Base-by-base conservation (phyloP, 129 eudicot genomes). In the Flaveria robusta region DNA sequence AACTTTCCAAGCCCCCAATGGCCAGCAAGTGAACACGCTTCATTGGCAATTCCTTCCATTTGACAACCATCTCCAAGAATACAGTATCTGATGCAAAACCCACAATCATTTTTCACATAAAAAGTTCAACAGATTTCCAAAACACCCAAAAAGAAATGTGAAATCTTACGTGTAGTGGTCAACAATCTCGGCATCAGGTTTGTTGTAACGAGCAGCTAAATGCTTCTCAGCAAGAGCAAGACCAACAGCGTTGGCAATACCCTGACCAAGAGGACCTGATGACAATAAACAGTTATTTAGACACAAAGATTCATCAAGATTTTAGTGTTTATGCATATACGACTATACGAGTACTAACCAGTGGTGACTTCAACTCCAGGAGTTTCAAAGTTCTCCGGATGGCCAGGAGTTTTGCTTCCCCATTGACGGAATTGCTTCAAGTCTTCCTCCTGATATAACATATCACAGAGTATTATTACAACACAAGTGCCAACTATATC, bases 1-100 rank as follows among this genome's bases (percentile, higher is more conserved):
- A 93, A 77, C 88, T 93, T 93, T 70, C 98, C 98, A 29, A 93
- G 98, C 23, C 98, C 98, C 98, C 98, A 93, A 65, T 93, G 98
- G 20, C 97, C 98, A 64, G 97, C 98, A 81, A 93, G 98, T 75
- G 98, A 93, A 82, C 93, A 88, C 2, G 91, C 98, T 84, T 93
- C 98, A 23, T 93, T 89, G 31, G 97, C 79, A 81, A 93, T 82
- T 39, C 98, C 98, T 83, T 93, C 98, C 98, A 93, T 93, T 79
- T 93, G 98, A 77, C 98, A 93, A 43, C 98, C 98, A 81, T 93
- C 98, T 39, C 98, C 98, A 58, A 91, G 69, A 31, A 93, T 91
- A 41, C 46, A 68, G 81, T 93, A 93, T 60, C 98, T 93, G 71
- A 70, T 74, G 58, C 37, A 74, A 70, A 51, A 58, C 66, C 70